Conservation (phyloP, 352 stramenopile species). For the Globisporangium nunn region DNA sequence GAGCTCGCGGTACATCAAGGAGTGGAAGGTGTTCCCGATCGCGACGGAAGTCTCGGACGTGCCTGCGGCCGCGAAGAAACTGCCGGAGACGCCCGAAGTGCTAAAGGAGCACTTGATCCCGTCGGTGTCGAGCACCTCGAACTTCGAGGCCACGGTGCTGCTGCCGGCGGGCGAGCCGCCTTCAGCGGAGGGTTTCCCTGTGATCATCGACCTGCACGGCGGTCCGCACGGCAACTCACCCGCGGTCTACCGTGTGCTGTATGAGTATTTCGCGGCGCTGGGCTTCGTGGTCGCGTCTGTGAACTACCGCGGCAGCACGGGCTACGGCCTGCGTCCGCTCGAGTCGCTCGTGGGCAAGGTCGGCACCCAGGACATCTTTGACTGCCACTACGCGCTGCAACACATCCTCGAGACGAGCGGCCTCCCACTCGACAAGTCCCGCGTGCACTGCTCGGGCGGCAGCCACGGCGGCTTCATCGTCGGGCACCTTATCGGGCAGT, state of each 20-base stretch:
- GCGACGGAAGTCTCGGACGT: constrained; percentile 39
- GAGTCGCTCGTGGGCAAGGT: constrained; percentile 88
- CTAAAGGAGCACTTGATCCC: constrained; percentile 45
- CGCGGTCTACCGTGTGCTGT: constrained; percentile 82
- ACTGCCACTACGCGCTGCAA: constrained; percentile 84
- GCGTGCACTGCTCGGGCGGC: constrained; percentile 91
- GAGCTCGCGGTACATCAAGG: constrained; percentile 30
- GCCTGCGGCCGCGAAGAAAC: constrained; percentile 26
- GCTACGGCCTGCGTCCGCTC: constrained; percentile 87
- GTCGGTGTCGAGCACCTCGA: constrained; percentile 29
- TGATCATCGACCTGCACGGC: constrained; percentile 88
- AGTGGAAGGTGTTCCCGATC: constrained; percentile 58
- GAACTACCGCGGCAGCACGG: constrained; percentile 95
- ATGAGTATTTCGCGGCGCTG: constrained; percentile 85
- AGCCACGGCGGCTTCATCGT: constrained; percentile 95
- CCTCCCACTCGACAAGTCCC: constrained; percentile 55
- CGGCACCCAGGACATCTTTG: constrained; percentile 90
- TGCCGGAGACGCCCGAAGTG: constrained; percentile 20
- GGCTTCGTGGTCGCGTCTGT: constrained; percentile 90
- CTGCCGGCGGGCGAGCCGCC: constrained; percentile 35
- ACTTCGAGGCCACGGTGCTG: constrained; percentile 78
- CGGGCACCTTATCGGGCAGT: constrained; percentile 89
- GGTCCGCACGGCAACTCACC: constrained; percentile 88
- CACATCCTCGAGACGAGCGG: constrained; percentile 60
- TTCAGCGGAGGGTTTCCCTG: constrained; percentile 36